Evolutionary conservation across 2,329 filamentous ascomycete species (phyloP).

Genomic region (Pseudogymnoascus sp.): DNA sequence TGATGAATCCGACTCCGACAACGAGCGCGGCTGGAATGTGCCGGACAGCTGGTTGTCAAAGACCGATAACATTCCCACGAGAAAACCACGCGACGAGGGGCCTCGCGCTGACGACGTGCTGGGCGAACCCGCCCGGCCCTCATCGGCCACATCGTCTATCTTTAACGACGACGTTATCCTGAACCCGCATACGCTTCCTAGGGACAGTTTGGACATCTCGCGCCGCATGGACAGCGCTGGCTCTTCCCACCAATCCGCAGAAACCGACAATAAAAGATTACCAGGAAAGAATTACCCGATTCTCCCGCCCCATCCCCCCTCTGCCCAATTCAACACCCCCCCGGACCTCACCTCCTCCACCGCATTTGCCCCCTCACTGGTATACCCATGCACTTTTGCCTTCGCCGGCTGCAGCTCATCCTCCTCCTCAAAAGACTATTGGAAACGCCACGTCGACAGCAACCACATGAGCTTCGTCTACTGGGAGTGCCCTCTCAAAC

Average conservation of each 20-base stretch:
- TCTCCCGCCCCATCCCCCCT: not conserved
- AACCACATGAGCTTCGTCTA: conserved; percentile 70
- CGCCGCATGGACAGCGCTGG: not conserved
- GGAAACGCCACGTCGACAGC: conserved; percentile 79
- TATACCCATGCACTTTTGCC: conserved; percentile 57
- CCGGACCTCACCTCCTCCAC: too few relatives aligned
- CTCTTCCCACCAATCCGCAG: not conserved
- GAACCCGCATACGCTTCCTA: not conserved
- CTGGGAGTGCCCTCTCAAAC: conserved; percentile 56
- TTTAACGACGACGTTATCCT: not conserved
- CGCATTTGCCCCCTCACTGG: not conserved
- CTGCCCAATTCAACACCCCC: not conserved
- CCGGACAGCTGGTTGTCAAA: not conserved
- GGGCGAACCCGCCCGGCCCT: not conserved
- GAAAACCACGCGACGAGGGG: not conserved
- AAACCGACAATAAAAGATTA: not conserved
- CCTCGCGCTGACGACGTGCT: not conserved
- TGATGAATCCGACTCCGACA: too few relatives aligned
- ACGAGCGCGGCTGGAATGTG: not conserved
- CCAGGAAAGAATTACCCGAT: not conserved
- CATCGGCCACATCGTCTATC: not conserved
- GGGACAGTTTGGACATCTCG: not conserved
- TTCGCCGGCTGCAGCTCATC: conserved; percentile 65
- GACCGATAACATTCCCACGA: not conserved
- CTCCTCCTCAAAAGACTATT: conserved; percentile 83